Conservation (phyloP, 1,139 yeast genomes). For the Saccharomyces hybrid region DNA sequence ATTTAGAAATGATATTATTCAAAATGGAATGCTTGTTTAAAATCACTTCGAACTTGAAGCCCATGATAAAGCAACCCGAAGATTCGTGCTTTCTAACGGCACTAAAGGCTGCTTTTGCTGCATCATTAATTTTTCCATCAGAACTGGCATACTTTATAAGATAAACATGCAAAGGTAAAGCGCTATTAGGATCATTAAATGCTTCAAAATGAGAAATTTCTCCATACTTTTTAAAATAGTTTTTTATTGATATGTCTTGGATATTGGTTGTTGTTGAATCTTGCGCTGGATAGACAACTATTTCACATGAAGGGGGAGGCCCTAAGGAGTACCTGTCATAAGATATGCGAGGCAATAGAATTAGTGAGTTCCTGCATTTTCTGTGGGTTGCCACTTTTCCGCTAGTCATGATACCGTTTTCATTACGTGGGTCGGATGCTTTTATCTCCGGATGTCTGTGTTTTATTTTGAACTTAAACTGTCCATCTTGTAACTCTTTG, state of each 20-base stretch:
- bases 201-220: constrained; percentile 48
- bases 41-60: constrained; percentile 24
- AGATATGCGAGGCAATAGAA: constrained; percentile 47
- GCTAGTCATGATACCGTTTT: constrained; percentile 8
- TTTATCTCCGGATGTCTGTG: constrained; percentile 17
- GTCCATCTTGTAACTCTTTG: constrained; percentile 36
- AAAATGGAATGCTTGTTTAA: constrained; percentile 18
- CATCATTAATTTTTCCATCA: constrained; percentile 29
- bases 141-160: constrained; percentile 56
- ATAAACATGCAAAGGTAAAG: constrained; percentile 73
- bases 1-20: constrained; percentile 19
- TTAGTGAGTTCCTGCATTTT: constrained; percentile 30
- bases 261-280: constrained; percentile 31
- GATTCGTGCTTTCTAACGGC: constrained; percentile 31
- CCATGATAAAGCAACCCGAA: constrained; percentile 32
- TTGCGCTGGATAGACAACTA: constrained; percentile 61
- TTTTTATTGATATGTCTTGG: constrained; percentile 32
- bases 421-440: constrained; percentile 37
- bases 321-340: constrained; percentile 72
- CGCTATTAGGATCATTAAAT: constrained; percentile 65
- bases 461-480: constrained; percentile 32
- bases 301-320: constrained; percentile 61
- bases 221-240: constrained; percentile 59
- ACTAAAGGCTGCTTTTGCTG: constrained; percentile 43
- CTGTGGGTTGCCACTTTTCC: constrained; percentile 15